Evolutionary conservation across 106 monocot genomes (phyloP).

Genomic region (Apostasia shenzhenica): DNA sequence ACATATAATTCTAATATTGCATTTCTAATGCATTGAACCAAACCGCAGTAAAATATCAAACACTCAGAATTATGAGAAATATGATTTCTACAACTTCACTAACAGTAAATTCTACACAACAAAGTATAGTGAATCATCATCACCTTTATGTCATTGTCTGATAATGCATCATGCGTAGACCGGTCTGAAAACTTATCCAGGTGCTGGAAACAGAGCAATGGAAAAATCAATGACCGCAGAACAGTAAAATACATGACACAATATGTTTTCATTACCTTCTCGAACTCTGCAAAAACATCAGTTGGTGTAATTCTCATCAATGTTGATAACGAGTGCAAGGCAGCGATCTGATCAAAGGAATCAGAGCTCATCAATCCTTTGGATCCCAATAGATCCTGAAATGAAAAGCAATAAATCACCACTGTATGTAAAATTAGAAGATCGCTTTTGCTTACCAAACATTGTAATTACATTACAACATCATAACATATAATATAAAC

Average conservation of each 20-base stretch:
- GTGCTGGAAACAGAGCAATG: slow-evolving; percentile 33
- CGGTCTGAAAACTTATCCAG: slow-evolving; percentile 50
- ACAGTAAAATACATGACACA: background rate
- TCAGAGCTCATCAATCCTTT: slow-evolving; percentile 65
- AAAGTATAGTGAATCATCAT: slow-evolving; percentile 5
- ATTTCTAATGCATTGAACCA: no score
- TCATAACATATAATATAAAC: background rate
- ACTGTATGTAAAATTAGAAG: background rate
- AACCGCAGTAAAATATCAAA: no score
- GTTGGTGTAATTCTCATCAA: slow-evolving; percentile 77
- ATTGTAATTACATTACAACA: no score
- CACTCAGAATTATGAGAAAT: no score
- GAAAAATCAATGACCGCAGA: background rate
- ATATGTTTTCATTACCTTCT: slow-evolving; percentile 33
- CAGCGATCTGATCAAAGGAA: slow-evolving; percentile 38
- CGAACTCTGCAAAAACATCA: slow-evolving; percentile 72
- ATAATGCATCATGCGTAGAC: slow-evolving; percentile 54
- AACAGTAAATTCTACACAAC: background rate
- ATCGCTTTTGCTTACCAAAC: no score
- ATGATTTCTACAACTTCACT: background rate
- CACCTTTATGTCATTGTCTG: slow-evolving; percentile 89
- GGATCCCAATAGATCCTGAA: slow-evolving; percentile 71
- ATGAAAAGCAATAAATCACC: background rate
- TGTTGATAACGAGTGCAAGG: slow-evolving; percentile 55
- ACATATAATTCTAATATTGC: no score